These are phyloP conservation scores for Alternaria hordeiaustralica DNA, from an alignment of 2,329 filamentous ascomycete genomes.

Conservation along the genomic window DNA sequence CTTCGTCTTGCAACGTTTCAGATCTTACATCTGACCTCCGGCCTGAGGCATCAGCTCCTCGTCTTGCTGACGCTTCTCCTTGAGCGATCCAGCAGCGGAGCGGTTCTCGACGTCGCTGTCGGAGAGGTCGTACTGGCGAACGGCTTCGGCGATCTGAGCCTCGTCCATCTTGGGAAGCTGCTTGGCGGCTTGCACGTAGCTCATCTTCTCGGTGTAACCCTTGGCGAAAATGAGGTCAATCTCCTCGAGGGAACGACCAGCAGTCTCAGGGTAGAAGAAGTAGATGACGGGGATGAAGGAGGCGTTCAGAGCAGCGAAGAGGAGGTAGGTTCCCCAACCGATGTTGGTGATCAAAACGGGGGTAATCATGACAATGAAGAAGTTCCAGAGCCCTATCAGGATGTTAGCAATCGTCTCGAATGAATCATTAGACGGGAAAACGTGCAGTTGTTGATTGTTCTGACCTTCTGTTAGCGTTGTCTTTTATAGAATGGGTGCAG, in stretches of 20 bases:
- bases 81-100: constrained; percentile 27
- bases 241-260: constrained; percentile 58
- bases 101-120: constrained; percentile 42
- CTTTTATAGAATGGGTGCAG: too few species aligned
- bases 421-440: too few species aligned
- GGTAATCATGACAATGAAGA: constrained; percentile 53
- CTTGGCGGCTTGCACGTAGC: constrained; percentile 47
- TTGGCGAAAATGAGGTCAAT: constrained; percentile 59
- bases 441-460: constrained; percentile 57
- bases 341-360: constrained; percentile 49
- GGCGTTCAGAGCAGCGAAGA: constrained; percentile 61
- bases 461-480: too few species aligned
- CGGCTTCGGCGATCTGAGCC: constrained; percentile 41
- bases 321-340: constrained; percentile 52
- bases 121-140: constrained; percentile 43
- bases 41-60: constrained; percentile 27
- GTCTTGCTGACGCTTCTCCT: constrained; percentile 32
- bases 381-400: constrained; percentile 57
- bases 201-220: constrained; percentile 44
- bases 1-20: background rate
- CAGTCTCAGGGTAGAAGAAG: constrained; percentile 65
- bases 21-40: constrained; percentile 16
- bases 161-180: constrained; percentile 45
- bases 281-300: constrained; percentile 60
- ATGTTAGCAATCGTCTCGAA: too few species aligned